phyloP scores from a whole-genome alignment of 1,284 basidiomycete species.

The Rhodofomes roseus region DNA sequence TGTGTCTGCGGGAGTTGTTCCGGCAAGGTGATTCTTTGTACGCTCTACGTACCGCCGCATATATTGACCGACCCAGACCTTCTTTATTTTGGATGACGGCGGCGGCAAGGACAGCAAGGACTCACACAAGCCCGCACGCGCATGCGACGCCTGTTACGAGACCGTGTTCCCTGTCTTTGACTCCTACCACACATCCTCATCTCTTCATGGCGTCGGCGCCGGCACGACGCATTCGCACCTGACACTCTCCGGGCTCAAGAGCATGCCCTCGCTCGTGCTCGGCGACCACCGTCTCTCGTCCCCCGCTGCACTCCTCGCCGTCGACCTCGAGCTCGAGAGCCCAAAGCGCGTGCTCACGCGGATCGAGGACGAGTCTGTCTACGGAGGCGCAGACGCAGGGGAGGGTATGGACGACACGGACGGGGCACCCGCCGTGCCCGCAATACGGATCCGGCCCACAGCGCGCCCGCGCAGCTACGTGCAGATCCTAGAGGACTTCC shows the following conservation, averaged over 20 bases:
- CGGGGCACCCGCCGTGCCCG: conserved; percentile 21
- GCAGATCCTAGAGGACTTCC: conserved; percentile 63
- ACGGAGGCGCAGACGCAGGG: background rate
- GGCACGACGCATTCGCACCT: conserved; percentile 29
- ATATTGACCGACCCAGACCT: conserved; percentile 48
- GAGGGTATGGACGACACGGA: conserved; percentile 8
- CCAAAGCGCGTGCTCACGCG: conserved; percentile 23
- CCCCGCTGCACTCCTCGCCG: conserved; percentile 41
- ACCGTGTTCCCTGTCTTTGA: conserved; percentile 75
- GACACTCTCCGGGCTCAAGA: conserved; percentile 46
- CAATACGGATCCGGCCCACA: conserved; percentile 33
- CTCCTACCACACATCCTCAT: conserved; percentile 8
- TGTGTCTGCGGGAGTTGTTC: conserved; percentile 86
- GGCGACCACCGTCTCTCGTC: conserved; percentile 20
- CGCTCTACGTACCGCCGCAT: background rate
- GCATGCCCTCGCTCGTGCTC: conserved; percentile 47
- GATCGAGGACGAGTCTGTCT: conserved; percentile 19
- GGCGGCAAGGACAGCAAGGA: conserved; percentile 43
- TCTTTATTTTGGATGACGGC: conserved; percentile 64
- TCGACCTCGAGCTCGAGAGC: conserved; percentile 32
- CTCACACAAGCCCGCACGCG: conserved; percentile 62
- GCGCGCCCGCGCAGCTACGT: conserved; percentile 57
- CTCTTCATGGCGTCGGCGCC: conserved; percentile 10
- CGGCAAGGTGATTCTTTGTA: conserved; percentile 49
- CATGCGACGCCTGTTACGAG: conserved; percentile 85